Evolutionary conservation across 2,329 filamentous ascomycete species (phyloP), one percentile per base, ranked within the genome.

Genomic region (Meredithiella fracta): DNA sequence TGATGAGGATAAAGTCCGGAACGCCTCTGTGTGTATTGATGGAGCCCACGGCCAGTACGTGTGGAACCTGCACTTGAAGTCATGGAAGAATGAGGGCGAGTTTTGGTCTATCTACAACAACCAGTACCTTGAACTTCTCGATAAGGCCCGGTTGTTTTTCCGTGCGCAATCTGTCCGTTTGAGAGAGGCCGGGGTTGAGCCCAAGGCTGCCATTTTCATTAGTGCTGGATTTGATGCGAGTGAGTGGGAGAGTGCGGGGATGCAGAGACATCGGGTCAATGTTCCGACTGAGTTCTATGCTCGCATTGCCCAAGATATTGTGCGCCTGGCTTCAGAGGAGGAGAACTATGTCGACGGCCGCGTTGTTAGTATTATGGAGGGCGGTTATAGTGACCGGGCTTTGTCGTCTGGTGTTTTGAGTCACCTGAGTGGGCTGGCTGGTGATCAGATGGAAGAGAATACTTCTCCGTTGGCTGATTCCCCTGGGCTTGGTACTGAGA

Each of bases 201-300:
- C 89, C 3, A 91, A 84, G 63, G 86, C 86, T 1, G 91, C 87
- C 34, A 89, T 98, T 49, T 98, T 98, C 69, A 71, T 98, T 52
- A 97, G 91, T 49, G 90, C 92, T 1, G 94, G 92, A 0, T 98
- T 98, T 61, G 92, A 98, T 69, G 92, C 92, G 2, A 96, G 90
- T 65, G 89, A 98, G 66, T 94, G 86, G 82, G 92, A 98, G 67
- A 82, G 85, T 17, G 74, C 78, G 3, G 88, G 87, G 2, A 98
- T 98, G 92, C 92, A 98, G 68, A 79, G 92, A 50, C 92, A 98
- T 68, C 84, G 86, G 58, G 90, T 95, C 63, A 95, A 95, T 64
- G 92, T 98, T 1, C 91, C 92, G 0, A 98, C 91, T 0, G 87
- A 91, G 54, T 98, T 98, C 66, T 98, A 97, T 65, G 92, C 92